These are phyloP conservation scores for Annona cherimola DNA, from an alignment of 164 flowering plant genomes.

Conservation along the genomic window DNA sequence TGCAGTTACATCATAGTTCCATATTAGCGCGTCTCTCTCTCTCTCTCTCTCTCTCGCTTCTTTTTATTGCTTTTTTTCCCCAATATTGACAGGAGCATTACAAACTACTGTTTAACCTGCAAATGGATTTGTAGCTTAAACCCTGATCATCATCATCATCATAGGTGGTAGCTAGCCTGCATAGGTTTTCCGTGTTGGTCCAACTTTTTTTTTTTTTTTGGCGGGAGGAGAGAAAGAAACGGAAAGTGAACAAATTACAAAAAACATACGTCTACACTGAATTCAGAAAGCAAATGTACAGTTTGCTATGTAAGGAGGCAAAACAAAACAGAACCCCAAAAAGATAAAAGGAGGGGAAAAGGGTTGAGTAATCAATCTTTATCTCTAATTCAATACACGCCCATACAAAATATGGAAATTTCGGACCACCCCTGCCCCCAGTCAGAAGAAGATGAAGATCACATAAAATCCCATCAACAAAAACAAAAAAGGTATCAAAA, in stretches of 20 bases:
- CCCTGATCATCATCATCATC: too few species aligned
- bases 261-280: not conserved
- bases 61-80: too few species aligned
- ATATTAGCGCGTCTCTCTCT: too few species aligned
- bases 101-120: too few species aligned
- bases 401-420: not conserved
- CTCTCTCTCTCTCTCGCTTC: too few species aligned
- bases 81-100: too few species aligned
- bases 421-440: not conserved
- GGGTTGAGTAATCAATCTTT: not conserved
- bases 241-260: not conserved
- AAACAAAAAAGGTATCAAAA: not conserved
- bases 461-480: not conserved
- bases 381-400: constrained; percentile 1
- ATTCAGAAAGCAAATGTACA: not conserved
- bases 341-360: not conserved
- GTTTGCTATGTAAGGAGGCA: not conserved
- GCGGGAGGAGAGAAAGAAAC: not conserved
- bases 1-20: too few species aligned
- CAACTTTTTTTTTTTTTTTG: too few species aligned
- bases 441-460: not conserved
- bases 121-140: too few species aligned
- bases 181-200: too few species aligned
- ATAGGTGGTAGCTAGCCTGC: too few species aligned
- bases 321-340: not conserved